A percentile compares a stretch with the other conserved stretches of the same genome.
Conservation (phyloP, 2,329 filamentous ascomycete genomes). For the Fusarium udum region DNA sequence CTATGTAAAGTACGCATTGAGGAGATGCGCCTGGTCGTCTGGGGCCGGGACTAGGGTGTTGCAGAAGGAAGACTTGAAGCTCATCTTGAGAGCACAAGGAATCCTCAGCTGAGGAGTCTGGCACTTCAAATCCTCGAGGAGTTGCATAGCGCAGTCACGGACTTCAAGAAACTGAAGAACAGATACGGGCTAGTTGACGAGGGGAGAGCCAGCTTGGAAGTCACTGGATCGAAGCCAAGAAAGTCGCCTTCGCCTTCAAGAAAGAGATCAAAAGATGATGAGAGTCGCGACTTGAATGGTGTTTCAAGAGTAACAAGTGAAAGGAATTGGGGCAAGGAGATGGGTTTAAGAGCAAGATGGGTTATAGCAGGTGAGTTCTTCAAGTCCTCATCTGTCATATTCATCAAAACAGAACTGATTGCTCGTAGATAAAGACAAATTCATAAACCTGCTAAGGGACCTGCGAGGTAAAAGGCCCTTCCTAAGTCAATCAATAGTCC, state of each 20-base stretch:
- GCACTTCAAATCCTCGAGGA: conserved; percentile 55
- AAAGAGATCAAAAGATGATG: conserved; percentile 37
- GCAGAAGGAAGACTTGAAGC: conserved; percentile 56
- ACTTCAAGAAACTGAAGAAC: conserved; percentile 54
- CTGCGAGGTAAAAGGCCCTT: conserved; percentile 48
- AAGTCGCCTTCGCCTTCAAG: conserved; percentile 37
- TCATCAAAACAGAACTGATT: background rate
- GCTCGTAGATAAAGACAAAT: conserved; percentile 55
- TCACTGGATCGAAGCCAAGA: conserved; percentile 19
- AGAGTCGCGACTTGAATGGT: conserved; percentile 31
- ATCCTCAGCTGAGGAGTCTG: conserved; percentile 51
- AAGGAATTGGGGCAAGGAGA: conserved; percentile 48
- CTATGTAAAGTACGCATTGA: conserved; percentile 60
- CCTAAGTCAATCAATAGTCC: background rate
- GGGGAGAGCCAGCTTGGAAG: conserved; percentile 12
- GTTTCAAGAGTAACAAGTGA: conserved; percentile 33
- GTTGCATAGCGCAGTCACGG: conserved; percentile 56
- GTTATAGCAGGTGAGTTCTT: conserved; percentile 51
- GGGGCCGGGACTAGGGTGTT: conserved; percentile 60
- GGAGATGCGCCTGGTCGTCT: conserved; percentile 59
- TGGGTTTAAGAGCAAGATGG: conserved; percentile 53
- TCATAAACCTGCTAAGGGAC: conserved; percentile 51
- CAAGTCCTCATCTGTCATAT: background rate
- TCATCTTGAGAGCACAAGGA: conserved; percentile 51
- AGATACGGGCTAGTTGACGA: conserved; percentile 54